These are phyloP conservation scores for Biancaea sappan DNA, from an alignment of 306 rosid genomes.

Conservation along the genomic window DNA sequence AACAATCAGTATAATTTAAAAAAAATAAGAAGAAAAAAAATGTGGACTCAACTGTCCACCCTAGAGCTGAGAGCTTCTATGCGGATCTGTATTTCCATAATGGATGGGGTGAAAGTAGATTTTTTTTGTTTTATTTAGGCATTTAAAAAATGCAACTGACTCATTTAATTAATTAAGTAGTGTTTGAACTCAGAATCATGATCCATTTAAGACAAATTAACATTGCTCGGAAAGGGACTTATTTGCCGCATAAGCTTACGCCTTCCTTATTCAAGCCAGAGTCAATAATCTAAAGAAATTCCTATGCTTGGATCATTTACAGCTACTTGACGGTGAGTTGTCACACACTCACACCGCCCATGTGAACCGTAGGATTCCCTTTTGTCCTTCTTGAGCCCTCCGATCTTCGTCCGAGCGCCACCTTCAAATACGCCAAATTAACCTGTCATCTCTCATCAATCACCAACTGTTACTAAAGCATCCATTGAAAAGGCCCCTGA, in stretches of 20 bases:
- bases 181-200: background rate
- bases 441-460: background rate
- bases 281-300: no score
- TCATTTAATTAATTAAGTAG: background rate
- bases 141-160: background rate
- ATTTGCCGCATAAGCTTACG: background rate
- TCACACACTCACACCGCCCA: background rate
- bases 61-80: no score
- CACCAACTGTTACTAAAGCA: background rate
- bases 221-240: no score
- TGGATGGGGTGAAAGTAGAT: slow-evolving; percentile 2
- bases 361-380: slow-evolving; percentile 11
- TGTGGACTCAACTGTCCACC: no score
- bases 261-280: slow-evolving; percentile 7
- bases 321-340: slow-evolving; percentile 17
- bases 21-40: no score
- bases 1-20: no score
- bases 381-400: background rate
- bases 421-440: no score
- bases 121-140: background rate
- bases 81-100: no score
- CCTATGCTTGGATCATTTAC: no score
- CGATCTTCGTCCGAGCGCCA: background rate
- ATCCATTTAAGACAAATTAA: background rate
- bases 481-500: background rate